Evolutionary conservation across 306 rosid genomes (phyloP), one percentile per base, ranked within the genome.

Genomic region (Benincasa hispida): DNA sequence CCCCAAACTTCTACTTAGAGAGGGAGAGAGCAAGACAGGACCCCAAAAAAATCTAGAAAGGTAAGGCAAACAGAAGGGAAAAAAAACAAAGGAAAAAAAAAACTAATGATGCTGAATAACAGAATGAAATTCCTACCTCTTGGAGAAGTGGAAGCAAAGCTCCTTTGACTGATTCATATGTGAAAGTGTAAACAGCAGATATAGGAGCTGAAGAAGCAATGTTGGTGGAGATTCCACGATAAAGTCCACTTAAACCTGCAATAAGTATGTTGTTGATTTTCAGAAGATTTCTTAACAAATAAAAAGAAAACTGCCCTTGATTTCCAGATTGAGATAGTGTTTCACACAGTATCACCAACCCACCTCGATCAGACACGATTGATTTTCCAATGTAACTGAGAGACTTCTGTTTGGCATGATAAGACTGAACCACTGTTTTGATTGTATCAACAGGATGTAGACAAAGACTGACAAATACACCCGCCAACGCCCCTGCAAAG

Each of bases 401-500:
- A 66, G 97, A 91, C 84, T 84, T 90, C 80, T 90, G 90, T 59
- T 92, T 86, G 18, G 87, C 88, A 75, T 62, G 84, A 80, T 94
- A 84, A 60, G 98, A 86, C 78, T 94, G 98, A 84, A 84, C 54
- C 54, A 94, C 96, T 50, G 98, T 94, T 87, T 94, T 94, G 77
- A 94, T 61, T 41, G 98, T 94, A 85, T 94, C 98, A 85, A 91
- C 83, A 15, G 97, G 98, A 85, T 94, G 98, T 68, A 94, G 85
- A 88, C 95, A 89, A 83, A 89, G 88, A 87, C 97, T 94, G 79
- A 91, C 98, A 85, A 91, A 88, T 77, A 87, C 7, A 83, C 98
- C 98, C 58, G 98, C 87, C 82, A 94, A 87, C 5, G 98, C 98
- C 81, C 98, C 98, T 35, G 98, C 93, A 83, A 94, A 85, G 70